phyloP scores from a whole-genome alignment of 1,284 basidiomycete genomes.

The Malassezia slooffiae region DNA sequence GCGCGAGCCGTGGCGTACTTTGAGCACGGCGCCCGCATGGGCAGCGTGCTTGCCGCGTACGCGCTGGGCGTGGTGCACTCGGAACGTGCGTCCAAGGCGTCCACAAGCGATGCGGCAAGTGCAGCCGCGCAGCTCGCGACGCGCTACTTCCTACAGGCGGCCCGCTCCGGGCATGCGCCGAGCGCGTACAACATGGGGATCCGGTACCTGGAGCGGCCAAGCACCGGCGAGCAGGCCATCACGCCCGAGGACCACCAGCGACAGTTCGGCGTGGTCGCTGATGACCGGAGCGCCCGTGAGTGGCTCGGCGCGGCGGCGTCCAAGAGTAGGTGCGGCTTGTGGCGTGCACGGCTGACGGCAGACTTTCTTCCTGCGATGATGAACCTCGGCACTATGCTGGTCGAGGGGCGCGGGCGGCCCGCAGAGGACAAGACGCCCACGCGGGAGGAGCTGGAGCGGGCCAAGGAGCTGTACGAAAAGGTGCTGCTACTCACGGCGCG shows the following conservation, averaged over 20 bases:
- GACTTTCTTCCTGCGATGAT: conserved; percentile 19
- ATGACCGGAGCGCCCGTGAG: conserved; percentile 26
- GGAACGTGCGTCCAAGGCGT: neutral
- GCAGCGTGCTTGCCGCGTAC: conserved; percentile 12
- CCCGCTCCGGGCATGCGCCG: conserved; percentile 30
- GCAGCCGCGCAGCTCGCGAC: conserved; percentile 8
- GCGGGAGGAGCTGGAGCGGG: conserved; percentile 18
- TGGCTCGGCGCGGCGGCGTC: conserved; percentile 23
- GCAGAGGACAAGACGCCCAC: no score
- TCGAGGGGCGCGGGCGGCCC: conserved; percentile 27
- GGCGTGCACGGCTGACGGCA: neutral
- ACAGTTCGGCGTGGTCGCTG: conserved; percentile 24
- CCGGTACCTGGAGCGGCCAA: conserved; percentile 19
- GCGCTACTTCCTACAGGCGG: conserved; percentile 28
- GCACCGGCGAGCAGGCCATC: conserved; percentile 6
- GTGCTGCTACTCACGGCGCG: conserved; percentile 1
- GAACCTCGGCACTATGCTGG: conserved; percentile 17
- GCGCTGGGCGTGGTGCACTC: conserved; percentile 10
- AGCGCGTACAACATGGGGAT: conserved; percentile 34
- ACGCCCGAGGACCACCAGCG: conserved; percentile 23
- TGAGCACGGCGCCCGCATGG: conserved; percentile 21
- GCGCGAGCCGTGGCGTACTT: conserved; percentile 16
- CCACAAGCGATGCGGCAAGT: conserved; percentile 18
- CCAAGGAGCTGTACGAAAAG: conserved; percentile 4
- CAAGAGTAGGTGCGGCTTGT: conserved; percentile 11